Evolutionary conservation across 1,139 yeast genomes (phyloP), one percentile per base, ranked within the genome.

Genomic region (Magnusiomyces fungicola): DNA sequence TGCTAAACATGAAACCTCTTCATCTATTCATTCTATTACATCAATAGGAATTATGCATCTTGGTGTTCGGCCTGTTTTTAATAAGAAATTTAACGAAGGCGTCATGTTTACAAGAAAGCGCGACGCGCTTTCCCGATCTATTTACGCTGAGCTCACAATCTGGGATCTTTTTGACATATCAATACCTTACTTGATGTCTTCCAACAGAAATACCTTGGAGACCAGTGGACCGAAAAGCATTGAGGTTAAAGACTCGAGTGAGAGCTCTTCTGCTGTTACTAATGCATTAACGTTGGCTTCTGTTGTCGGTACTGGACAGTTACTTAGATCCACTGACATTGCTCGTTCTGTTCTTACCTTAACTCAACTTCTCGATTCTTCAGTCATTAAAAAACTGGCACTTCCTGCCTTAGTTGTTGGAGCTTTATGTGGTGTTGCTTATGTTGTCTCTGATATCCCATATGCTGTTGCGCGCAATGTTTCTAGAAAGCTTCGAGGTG

Each of bases 381-480:
- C 50, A 18, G 42, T 61, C 2, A 50, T 61, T 22, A 56, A 74
- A 61, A 62, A 69, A 59, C 56, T 73, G 19, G 71, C 74, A 1
- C 60, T 69, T 1, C 87, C 83, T 0, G 57, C 80, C 0, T 58
- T 76, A 1, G 56, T 81, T 3, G 72, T 82, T 16, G 76, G 78
- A 1, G 69, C 81, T 3, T 76, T 81, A 0, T 72, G 81, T 27
- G 78, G 89, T 0, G 69, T 80, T 0, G 81, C 81, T 40, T 88
- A 86, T 60, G 65, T 89, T 53, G 69, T 88, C 12, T 72, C 74
- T 50, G 98, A 92, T 64, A 80, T 94, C 18, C 97, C 97, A 1
- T 78, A 84, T 58, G 96, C 97, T 0, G 78, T 87, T 59, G 95
- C 96, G 23, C 74, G 89, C 58, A 89, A 89, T 52, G 75, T 89